A percentile compares a stretch with the other conserved stretches of the same genome.
These are phyloP conservation scores for Magnusiomyces ingens DNA, from an alignment of 1,139 yeast genomes.

Conservation along the genomic window DNA sequence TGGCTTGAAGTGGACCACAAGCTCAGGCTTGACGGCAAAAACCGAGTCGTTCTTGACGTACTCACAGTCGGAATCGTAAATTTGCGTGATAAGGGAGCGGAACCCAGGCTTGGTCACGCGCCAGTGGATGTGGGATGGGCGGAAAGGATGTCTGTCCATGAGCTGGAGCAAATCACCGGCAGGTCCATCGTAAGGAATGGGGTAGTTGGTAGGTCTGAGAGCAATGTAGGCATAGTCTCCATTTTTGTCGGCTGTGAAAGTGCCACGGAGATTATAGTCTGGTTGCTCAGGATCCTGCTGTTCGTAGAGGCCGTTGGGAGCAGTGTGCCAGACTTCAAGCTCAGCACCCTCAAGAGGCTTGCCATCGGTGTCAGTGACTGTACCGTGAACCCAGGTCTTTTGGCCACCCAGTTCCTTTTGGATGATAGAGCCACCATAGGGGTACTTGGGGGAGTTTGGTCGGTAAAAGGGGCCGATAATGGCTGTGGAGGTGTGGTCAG, in stretches of 20 bases:
- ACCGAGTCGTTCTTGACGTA: slow-evolving; percentile 31
- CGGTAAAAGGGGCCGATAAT: slow-evolving; percentile 34
- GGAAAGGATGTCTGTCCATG: slow-evolving; percentile 36
- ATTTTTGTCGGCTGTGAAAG: slow-evolving; percentile 29
- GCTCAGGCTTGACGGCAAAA: slow-evolving; percentile 34
- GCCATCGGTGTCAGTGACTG: slow-evolving; percentile 30
- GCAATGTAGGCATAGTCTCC: slow-evolving; percentile 33
- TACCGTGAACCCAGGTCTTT: slow-evolving; percentile 28
- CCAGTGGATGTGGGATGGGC: slow-evolving; percentile 38
- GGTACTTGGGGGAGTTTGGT: slow-evolving; percentile 29
- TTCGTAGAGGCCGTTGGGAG: slow-evolving; percentile 37
- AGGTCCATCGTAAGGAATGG: slow-evolving; percentile 39
- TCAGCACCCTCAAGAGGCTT: slow-evolving; percentile 30
- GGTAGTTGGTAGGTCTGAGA: slow-evolving; percentile 36
- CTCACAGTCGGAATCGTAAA: slow-evolving; percentile 28
- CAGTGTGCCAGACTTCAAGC: slow-evolving; percentile 38
- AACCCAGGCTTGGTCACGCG: slow-evolving; percentile 29
- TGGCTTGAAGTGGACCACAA: slow-evolving; percentile 28
- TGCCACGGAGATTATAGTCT: slow-evolving; percentile 33
- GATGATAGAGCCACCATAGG: slow-evolving; percentile 30
- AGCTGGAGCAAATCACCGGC: slow-evolving; percentile 35
- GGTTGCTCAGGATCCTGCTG: slow-evolving; percentile 37
- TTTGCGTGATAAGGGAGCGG: slow-evolving; percentile 32
- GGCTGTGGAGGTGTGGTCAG: slow-evolving; percentile 31
- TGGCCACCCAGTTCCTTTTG: slow-evolving; percentile 34